Conservation (phyloP, 108 stramenopile genomes). For the Cafeteria roenbergensis region DNA sequence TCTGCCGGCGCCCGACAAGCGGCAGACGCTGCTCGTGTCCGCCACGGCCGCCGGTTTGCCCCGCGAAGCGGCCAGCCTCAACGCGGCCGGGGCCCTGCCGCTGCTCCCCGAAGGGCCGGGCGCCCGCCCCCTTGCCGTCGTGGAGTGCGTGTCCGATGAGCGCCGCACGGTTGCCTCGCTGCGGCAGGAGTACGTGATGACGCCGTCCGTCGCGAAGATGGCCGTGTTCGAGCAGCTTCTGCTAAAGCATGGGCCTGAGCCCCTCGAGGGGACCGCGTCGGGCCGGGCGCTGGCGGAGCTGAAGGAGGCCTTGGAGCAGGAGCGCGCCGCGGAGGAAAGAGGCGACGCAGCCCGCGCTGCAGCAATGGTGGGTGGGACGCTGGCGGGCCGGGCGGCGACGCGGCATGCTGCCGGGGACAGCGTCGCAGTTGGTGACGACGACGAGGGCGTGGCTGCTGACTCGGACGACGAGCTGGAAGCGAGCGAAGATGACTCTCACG, state of each 20-base stretch:
- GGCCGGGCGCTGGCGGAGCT: too few relatives aligned
- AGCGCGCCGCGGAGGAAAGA: not conserved
- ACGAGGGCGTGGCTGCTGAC: too few relatives aligned
- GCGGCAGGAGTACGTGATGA: not conserved
- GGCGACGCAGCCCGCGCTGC: not conserved
- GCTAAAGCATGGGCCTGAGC: slow-evolving; percentile 17
- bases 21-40: slow-evolving; percentile 83
- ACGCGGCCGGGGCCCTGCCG: too few relatives aligned
- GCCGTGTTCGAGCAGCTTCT: not conserved
- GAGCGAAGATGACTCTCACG: slow-evolving; percentile 49
- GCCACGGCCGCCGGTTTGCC: too few relatives aligned
- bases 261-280: slow-evolving; percentile 14
- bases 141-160: not conserved
- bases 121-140: too few relatives aligned
- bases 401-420: not conserved
- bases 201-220: not conserved
- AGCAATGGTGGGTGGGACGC: not conserved
- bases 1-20: slow-evolving; percentile 16
- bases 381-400: not conserved
- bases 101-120: too few relatives aligned
- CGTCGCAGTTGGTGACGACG: not conserved
- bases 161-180: slow-evolving; percentile 7
- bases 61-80: too few relatives aligned
- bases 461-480: too few relatives aligned
- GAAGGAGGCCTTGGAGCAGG: not conserved